These are phyloP conservation scores for Anethum foeniculum DNA, from an alignment of 140 eudicot species.

Conservation along the genomic window DNA sequence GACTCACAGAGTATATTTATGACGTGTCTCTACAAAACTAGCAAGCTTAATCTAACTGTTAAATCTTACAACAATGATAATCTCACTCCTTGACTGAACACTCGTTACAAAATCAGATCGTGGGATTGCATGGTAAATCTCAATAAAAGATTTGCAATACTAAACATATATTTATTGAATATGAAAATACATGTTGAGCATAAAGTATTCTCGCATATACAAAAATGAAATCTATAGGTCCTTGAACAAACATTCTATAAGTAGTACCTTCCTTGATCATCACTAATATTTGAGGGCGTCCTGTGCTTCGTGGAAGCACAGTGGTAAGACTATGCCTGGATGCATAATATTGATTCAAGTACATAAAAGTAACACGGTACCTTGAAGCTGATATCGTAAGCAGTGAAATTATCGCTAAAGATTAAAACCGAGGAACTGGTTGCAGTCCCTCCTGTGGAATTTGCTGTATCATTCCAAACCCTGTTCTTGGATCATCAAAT, in stretches of 20 bases:
- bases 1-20: not conserved
- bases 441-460: conserved; percentile 73
- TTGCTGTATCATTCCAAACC: conserved; percentile 90
- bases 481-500: conserved; percentile 66
- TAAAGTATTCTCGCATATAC: conserved; percentile 82
- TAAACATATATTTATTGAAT: too few relatives aligned
- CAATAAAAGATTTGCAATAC: too few relatives aligned
- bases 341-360: too few relatives aligned
- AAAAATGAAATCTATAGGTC: conserved; percentile 23
- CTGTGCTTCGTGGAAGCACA: too few relatives aligned
- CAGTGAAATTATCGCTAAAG: conserved; percentile 52
- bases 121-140: too few relatives aligned
- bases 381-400: conserved; percentile 80
- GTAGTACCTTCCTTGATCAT: too few relatives aligned
- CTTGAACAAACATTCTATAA: too few relatives aligned
- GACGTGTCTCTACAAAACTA: not conserved
- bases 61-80: too few relatives aligned
- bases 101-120: too few relatives aligned
- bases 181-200: conserved; percentile 20
- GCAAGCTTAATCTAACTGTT: not conserved
- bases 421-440: conserved; percentile 51
- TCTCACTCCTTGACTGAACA: too few relatives aligned
- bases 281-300: too few relatives aligned
- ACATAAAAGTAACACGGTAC: conserved; percentile 18
- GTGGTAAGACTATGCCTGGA: too few relatives aligned